Conservation (phyloP, 495 filamentous ascomycete genomes). For the Neurospora sublineolata region DNA sequence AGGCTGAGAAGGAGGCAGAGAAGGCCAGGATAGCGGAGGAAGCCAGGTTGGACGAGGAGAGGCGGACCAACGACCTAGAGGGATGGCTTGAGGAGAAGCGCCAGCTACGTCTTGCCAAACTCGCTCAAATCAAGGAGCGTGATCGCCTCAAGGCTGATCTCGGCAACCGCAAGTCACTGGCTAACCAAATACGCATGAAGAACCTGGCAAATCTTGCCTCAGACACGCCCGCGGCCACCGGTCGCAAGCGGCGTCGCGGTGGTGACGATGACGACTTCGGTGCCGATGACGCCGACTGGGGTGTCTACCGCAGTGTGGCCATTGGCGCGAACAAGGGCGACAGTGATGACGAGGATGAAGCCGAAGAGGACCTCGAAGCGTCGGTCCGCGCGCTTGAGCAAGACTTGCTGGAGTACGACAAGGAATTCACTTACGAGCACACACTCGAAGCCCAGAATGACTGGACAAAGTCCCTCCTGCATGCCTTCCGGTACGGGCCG, state of each 20-base stretch:
- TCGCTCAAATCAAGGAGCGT: constrained; percentile 84
- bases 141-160: constrained; percentile 85
- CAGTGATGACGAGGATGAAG: constrained; percentile 64
- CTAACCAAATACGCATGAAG: constrained; percentile 95
- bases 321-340: constrained; percentile 52
- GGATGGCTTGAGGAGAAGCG: constrained; percentile 77
- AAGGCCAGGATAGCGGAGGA: constrained; percentile 73
- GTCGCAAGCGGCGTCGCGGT: constrained; percentile 69
- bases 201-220: constrained; percentile 92
- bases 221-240: constrained; percentile 55
- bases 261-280: constrained; percentile 85
- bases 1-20: constrained; percentile 89
- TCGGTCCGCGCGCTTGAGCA: constrained; percentile 65
- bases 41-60: constrained; percentile 69
- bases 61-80: constrained; percentile 70
- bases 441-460: constrained; percentile 85
- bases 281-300: constrained; percentile 95
- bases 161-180: constrained; percentile 89
- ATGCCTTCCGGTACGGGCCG: constrained; percentile 80
- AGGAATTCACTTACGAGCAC: constrained; percentile 76
- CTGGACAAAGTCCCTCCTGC: constrained; percentile 83
- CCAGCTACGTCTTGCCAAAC: constrained; percentile 55
- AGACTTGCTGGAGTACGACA: constrained; percentile 76
- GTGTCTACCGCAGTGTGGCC: constrained; percentile 84
- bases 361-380: constrained; percentile 74